Evolutionary conservation across 371 early-diverging fungal genomes (phyloP), one percentile per base, ranked within the genome.

Genomic region (Batkoa obscura): DNA sequence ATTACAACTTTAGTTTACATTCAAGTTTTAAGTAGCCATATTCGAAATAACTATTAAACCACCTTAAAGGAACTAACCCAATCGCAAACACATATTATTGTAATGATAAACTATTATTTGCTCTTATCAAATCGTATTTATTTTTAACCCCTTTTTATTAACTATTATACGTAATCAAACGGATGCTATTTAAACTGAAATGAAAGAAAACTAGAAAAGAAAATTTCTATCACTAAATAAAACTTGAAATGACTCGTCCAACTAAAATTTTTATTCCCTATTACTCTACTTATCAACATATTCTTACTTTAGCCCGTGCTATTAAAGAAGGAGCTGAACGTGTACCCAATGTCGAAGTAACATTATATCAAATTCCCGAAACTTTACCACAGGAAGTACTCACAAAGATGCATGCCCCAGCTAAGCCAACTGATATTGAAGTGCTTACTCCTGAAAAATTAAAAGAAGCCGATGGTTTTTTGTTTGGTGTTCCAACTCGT

Each of bases 401-500:
- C 2, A 69, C 64, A 43, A 81, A 81, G 64, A 80, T 89, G 79
- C 71, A 83, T 58, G 85, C 84, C 9, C 66, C 76, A 1, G 60
- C 68, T 3, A 77, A 72, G 49, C 35, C 58, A 10, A 58, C 64
- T 57, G 69, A 74, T 50, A 56, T 84, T 13, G 88, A 89, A 3
- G 61, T 75, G 46, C 72, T 83, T 36, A 56, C 41, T 42, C 65
- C 76, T 3, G 71, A 67, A 43, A 69, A 76, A 12, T 60, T 88
- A 1, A 59, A 64, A 3, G 72, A 81, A 41, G 72, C 82, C 1
- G 90, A 90, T 64, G 90, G 83, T 1, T 65, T 85, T 60, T 60
- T 90, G 23, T 81, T 90, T 62, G 90, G 90, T 4, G 64, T 89
- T 59, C 81, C 83, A 36, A 82, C 85, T 33, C 68, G 84, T 2